phyloP scores from a whole-genome alignment of 129 eudicot species.

The Scalesia atractyloides region DNA sequence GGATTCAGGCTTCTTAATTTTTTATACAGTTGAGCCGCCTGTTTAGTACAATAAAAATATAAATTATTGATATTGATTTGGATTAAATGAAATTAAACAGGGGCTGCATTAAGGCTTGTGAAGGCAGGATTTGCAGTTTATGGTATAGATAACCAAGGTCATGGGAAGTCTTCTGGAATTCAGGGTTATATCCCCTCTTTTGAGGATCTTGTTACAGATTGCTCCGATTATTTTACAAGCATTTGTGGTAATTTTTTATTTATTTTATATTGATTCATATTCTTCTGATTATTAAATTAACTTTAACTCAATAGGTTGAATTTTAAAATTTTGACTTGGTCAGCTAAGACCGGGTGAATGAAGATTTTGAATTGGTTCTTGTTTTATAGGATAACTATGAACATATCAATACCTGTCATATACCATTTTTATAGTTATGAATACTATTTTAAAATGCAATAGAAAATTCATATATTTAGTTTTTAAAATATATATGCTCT shows the following conservation, averaged over 20 bases:
- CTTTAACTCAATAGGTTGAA: conserved; percentile 9
- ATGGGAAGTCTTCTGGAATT: conserved; percentile 86
- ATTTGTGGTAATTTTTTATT: conserved; percentile 52
- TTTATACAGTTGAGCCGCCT: too few relatives aligned
- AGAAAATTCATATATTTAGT: too few relatives aligned
- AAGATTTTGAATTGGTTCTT: conserved; percentile 25
- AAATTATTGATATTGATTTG: not conserved
- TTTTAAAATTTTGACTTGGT: conserved; percentile 19
- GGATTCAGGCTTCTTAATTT: too few relatives aligned
- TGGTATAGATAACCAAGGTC: conserved; percentile 83
- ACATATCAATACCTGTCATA: conserved; percentile 8
- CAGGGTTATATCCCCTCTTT: conserved; percentile 58
- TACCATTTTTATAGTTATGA: not conserved
- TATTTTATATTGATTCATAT: not conserved
- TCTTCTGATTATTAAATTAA: conserved; percentile 1
- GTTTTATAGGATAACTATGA: conserved; percentile 22
- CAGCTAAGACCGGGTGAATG: conserved; percentile 21
- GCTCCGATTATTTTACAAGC: conserved; percentile 57
- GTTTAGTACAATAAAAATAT: too few relatives aligned
- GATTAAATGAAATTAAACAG: conserved; percentile 39
- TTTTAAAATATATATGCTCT: too few relatives aligned
- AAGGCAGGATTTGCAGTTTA: conserved; percentile 77
- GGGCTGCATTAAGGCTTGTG: conserved; percentile 59
- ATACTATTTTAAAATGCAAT: too few relatives aligned
- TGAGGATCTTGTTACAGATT: conserved; percentile 73